Percentiles rank a stretch among this genome's conserved stretches.
phyloP scores from a whole-genome alignment of 306 rosid genomes.

The Lagenaria siceraria region DNA sequence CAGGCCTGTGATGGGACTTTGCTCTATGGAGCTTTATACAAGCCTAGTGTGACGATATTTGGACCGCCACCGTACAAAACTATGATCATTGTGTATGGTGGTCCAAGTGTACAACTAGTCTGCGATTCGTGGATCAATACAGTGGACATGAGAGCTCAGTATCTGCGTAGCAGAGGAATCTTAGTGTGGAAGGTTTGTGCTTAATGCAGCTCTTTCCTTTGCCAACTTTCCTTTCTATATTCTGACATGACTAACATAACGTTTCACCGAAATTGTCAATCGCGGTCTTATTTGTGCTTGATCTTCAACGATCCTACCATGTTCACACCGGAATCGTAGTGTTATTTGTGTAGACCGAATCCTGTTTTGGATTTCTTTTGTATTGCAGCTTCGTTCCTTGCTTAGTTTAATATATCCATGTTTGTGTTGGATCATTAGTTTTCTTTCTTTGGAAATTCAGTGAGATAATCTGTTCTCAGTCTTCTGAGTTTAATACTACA shows the following conservation, averaged over 20 bases:
- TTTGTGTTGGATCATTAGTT: constrained; percentile 1
- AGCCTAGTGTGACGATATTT: constrained; percentile 61
- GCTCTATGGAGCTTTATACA: constrained; percentile 69
- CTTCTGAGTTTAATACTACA: not conserved
- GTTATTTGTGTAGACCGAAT: not conserved
- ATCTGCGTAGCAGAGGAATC: constrained; percentile 67
- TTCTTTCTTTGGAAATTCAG: not conserved
- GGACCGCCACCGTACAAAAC: constrained; percentile 97
- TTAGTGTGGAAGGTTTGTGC: constrained; percentile 90
- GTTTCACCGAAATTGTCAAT: not conserved
- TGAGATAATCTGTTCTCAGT: not conserved
- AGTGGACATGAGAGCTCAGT: constrained; percentile 90
- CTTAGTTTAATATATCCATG: not conserved
- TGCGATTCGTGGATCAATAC: constrained; percentile 69
- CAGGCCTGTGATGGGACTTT: constrained; percentile 50
- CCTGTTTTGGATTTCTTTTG: not conserved
- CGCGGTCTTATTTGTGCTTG: not conserved
- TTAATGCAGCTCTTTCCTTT: constrained; percentile 8
- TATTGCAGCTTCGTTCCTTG: not conserved
- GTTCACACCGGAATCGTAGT: not conserved
- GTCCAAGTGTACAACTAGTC: constrained; percentile 85
- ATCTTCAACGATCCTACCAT: not conserved
- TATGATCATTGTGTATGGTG: constrained; percentile 82
- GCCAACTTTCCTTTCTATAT: not conserved
- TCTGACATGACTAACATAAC: not conserved